Evolutionary conservation across 192 early-diverging fungal species (phyloP).

Genomic region (Linnemannia exigua): DNA sequence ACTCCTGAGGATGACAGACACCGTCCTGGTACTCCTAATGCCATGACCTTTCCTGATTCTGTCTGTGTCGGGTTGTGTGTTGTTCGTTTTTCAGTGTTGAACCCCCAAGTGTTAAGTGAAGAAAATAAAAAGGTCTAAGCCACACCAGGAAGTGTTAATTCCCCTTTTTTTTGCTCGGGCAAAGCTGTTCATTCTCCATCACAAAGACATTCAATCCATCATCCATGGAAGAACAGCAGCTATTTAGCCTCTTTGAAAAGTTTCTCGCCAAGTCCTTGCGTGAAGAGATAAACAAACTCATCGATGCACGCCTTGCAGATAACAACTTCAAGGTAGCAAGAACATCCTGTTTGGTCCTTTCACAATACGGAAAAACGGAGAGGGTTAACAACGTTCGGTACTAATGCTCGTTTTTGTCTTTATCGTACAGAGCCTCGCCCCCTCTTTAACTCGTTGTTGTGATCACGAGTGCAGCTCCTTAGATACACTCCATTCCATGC

Average conservation of each 20-base stretch:
- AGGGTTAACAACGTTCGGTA: not conserved
- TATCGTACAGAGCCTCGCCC: not conserved
- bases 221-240: not conserved
- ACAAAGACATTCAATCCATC: not conserved
- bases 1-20: not conserved
- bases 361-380: not conserved
- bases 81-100: no score
- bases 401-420: not conserved
- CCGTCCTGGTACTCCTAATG: not conserved
- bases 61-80: no score
- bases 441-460: not conserved
- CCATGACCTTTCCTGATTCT: not conserved
- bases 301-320: not conserved
- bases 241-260: not conserved
- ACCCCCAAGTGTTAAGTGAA: no score
- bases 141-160: not conserved
- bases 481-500: not conserved
- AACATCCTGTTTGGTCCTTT: not conserved
- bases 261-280: constrained; percentile 4
- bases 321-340: not conserved
- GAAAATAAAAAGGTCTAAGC: not conserved
- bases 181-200: not conserved
- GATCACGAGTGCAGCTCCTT: not conserved
- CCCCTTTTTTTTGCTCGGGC: not conserved
- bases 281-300: not conserved